Evolutionary conservation across 148 eudicot species (phyloP).

Genomic region (Cornus kousa): DNA sequence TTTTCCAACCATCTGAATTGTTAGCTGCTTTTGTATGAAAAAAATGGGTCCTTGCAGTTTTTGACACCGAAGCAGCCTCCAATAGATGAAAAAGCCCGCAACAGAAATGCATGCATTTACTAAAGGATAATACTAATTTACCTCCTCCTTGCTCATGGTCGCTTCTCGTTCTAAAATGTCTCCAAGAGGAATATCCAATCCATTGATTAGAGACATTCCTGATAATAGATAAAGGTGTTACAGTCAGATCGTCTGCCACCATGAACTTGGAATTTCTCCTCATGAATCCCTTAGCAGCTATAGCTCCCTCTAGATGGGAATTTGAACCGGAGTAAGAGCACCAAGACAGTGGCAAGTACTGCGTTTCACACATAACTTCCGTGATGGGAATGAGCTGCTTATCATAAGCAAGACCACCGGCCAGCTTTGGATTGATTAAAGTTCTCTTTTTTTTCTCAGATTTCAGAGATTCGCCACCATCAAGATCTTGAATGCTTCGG

Average conservation of each 20-base stretch:
- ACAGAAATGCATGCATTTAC: too few species aligned
- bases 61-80: too few species aligned
- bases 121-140: neutral
- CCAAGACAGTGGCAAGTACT: neutral
- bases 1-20: too few species aligned
- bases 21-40: too few species aligned
- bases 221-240: constrained; percentile 7
- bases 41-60: too few species aligned
- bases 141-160: constrained; percentile 11
- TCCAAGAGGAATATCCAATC: neutral
- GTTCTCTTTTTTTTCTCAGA: constrained; percentile 12
- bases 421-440: constrained; percentile 12
- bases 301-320: neutral
- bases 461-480: neutral
- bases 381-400: constrained; percentile 6
- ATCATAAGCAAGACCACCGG: constrained; percentile 9
- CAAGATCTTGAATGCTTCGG: neutral
- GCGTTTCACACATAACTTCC: neutral
- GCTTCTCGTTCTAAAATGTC: neutral
- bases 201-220: constrained; percentile 8
- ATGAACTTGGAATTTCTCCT: constrained; percentile 7
- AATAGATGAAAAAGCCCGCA: too few species aligned
- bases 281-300: neutral
- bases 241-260: constrained; percentile 9
- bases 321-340: neutral